Percentiles rank a stretch among this genome's conserved stretches.
These are phyloP conservation scores for Bipolaris sorokiniana DNA, from an alignment of 2,329 filamentous ascomycete genomes.

Conservation along the genomic window DNA sequence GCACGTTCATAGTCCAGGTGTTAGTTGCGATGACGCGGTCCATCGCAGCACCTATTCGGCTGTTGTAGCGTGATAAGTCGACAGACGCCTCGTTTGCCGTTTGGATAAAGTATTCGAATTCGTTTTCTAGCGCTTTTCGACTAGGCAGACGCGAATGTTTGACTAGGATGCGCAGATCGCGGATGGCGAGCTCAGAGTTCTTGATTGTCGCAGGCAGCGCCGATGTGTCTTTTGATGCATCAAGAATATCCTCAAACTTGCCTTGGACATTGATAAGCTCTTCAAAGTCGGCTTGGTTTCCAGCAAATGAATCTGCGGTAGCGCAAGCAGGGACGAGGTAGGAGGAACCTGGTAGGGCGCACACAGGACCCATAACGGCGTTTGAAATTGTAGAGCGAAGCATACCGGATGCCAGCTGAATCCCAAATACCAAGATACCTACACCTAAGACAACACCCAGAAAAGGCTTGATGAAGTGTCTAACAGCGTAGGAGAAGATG, in stretches of 20 bases:
- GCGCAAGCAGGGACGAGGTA: conserved; percentile 69
- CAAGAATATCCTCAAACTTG: conserved; percentile 77
- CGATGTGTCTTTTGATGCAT: conserved; percentile 68
- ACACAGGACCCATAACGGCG: conserved; percentile 72
- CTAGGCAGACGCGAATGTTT: conserved; percentile 71
- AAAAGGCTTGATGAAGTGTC: conserved; percentile 66
- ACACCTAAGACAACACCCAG: conserved; percentile 63
- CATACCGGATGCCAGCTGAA: conserved; percentile 62
- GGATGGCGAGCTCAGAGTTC: conserved; percentile 73
- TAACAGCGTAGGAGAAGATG: conserved; percentile 64
- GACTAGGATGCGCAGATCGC: conserved; percentile 75
- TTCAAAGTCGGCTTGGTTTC: conserved; percentile 65
- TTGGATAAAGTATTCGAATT: conserved; percentile 78
- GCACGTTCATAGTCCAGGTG: conserved; percentile 73
- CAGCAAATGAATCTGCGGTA: conserved; percentile 15
- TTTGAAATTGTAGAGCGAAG: conserved; percentile 67
- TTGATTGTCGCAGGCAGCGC: conserved; percentile 80
- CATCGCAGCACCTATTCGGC: conserved; percentile 73
- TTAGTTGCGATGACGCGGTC: conserved; percentile 78
- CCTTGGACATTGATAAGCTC: conserved; percentile 75
- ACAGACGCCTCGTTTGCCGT: conserved; percentile 68
- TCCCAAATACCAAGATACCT: conserved; percentile 60
- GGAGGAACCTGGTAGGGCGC: conserved; percentile 69
- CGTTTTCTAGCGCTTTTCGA: conserved; percentile 72
- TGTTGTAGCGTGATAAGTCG: conserved; percentile 77